Evolutionary conservation across 371 early-diverging fungal genomes (phyloP), one percentile per base, ranked within the genome.

Genomic region (Lichtheimia corymbifera): DNA sequence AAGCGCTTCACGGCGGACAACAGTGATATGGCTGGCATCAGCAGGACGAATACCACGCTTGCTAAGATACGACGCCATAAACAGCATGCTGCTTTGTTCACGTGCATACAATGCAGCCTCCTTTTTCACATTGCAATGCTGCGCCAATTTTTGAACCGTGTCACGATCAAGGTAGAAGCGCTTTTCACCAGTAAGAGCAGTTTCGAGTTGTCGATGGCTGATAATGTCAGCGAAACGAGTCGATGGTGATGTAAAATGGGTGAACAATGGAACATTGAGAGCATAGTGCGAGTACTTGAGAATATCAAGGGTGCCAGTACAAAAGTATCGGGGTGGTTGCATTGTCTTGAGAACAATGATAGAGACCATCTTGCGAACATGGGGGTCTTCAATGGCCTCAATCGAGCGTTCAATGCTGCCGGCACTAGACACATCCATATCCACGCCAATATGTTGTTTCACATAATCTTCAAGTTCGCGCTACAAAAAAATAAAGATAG

Each of bases 171-270:
- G 64, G 52, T 85, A 87, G 61, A 82, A 87, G 12, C n/a, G 24
- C 53, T 64, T 59, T 61, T 61, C 68, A 44, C 61, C 61, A 14
- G 13, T 62, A 30, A 73, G 62, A 22, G 73, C 69, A 27, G 64
- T 35, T 40, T 74, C 73, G 4, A 92, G 66, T 61, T 85, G 82
- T 17, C 97, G 90, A 64, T 99, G 99, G 1, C 97, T 97, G 65
- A 99, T 73, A 27, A 99, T 78, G 76, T 99, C 99, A 53, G 96
- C 89, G 76, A 93, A 97, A 55, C 98, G 84, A 20, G 97, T 86
- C 51, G 95, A 94, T 0, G 99, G 99, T 5, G 95, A 92, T 27
- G 94, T 93, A 63, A 95, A 95, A 65, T 94, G 95, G 14, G 93
- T 93, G 75, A 92, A 95, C 15, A 92, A 75, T 0, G 86, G 89